phyloP scores from a whole-genome alignment of 371 early-diverging fungal genomes.

The Encephalitozoon cuniculi region DNA sequence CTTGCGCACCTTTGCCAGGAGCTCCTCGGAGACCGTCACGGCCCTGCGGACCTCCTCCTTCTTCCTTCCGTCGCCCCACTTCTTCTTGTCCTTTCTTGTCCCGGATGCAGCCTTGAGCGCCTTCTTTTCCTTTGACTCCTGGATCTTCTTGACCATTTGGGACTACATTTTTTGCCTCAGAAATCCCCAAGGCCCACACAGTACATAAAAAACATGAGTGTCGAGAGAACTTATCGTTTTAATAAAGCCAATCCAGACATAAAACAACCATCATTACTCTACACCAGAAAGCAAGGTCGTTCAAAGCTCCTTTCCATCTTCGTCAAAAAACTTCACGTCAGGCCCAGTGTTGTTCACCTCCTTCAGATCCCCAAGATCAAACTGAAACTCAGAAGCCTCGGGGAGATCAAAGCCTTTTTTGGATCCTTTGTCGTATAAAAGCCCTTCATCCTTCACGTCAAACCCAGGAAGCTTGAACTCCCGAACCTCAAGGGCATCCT shows the following conservation, averaged over 20 bases:
- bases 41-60: slow-evolving; percentile 44
- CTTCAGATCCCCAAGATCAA: slow-evolving; percentile 21
- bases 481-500: neutral
- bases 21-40: slow-evolving; percentile 43
- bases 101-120: slow-evolving; percentile 35
- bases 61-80: slow-evolving; percentile 50
- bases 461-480: neutral
- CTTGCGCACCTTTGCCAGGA: slow-evolving; percentile 53
- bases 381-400: neutral
- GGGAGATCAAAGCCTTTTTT: neutral
- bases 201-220: neutral
- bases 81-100: slow-evolving; percentile 56
- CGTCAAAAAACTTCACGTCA: slow-evolving; percentile 28
- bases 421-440: neutral
- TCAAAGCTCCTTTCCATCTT: slow-evolving; percentile 22
- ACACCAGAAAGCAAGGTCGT: neutral
- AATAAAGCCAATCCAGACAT: neutral
- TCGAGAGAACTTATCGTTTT: neutral
- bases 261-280: neutral
- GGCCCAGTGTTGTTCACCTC: slow-evolving; percentile 10
- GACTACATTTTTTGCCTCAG: neutral
- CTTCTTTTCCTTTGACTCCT: slow-evolving; percentile 55
- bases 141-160: slow-evolving; percentile 49
- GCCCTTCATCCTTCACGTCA: neutral
- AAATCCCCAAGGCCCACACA: neutral